Conservation (phyloP, 495 filamentous ascomycete species). For the Penicillium flavigenum region DNA sequence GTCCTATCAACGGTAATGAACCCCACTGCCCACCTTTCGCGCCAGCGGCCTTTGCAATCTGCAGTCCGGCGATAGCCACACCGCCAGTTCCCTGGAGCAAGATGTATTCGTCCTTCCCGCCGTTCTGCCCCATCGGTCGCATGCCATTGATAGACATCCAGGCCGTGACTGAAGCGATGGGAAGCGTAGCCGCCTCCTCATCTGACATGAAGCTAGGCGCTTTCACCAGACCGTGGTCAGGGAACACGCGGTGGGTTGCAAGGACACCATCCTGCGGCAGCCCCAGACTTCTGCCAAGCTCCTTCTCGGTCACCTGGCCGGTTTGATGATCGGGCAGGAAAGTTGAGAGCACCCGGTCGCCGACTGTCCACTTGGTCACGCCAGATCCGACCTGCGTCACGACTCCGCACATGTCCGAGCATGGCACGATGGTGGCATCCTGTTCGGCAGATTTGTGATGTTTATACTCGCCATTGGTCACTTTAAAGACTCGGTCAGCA, state of each 20-base stretch:
- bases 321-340: constrained; percentile 73
- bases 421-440: constrained; percentile 58
- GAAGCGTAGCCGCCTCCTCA: constrained; percentile 63
- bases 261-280: constrained; percentile 66
- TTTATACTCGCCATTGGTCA: constrained; percentile 56
- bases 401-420: constrained; percentile 73
- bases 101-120: constrained; percentile 64
- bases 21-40: constrained; percentile 50
- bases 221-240: constrained; percentile 62
- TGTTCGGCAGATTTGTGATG: constrained; percentile 49
- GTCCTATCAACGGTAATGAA: neutral
- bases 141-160: constrained; percentile 83
- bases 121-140: constrained; percentile 52
- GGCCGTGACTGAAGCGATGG: constrained; percentile 71
- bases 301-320: constrained; percentile 53
- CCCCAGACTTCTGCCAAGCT: constrained; percentile 58
- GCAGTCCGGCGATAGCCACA: constrained; percentile 71
- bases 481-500: constrained; percentile 23
- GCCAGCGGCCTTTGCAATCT: constrained; percentile 79
- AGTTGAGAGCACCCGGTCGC: constrained; percentile 71
- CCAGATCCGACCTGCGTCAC: constrained; percentile 63
- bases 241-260: constrained; percentile 65
- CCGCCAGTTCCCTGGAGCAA: constrained; percentile 80
- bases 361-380: constrained; percentile 62
- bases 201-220: constrained; percentile 62